These are phyloP conservation scores for Chaetoscypha palmicola DNA, from an alignment of 2,329 filamentous ascomycete species.

Conservation along the genomic window DNA sequence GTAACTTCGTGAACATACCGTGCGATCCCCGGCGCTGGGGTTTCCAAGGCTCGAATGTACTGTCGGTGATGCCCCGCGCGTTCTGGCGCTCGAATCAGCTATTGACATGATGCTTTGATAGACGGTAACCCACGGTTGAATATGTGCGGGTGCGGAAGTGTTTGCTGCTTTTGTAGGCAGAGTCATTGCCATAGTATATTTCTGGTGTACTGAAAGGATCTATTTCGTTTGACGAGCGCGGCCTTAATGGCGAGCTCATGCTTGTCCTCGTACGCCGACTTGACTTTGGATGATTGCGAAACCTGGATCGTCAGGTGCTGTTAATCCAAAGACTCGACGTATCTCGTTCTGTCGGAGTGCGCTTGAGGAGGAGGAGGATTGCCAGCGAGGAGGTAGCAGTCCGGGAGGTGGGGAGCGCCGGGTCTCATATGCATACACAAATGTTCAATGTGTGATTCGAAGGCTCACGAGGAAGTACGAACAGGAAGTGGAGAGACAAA, in stretches of 20 bases:
- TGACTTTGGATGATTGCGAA: no score
- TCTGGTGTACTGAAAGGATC: constrained; percentile 28
- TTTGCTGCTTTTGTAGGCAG: constrained; percentile 21
- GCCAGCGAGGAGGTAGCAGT: no score
- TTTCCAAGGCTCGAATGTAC: constrained; percentile 18
- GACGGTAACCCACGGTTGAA: constrained; percentile 23
- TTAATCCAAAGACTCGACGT: no score
- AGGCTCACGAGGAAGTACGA: no score
- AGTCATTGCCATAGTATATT: constrained; percentile 28
- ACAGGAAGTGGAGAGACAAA: no score
- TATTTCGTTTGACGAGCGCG: constrained; percentile 23
- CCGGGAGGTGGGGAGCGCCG: no score
- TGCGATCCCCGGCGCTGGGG: constrained; percentile 29
- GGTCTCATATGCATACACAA: no score
- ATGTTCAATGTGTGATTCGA: no score
- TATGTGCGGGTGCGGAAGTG: constrained; percentile 28
- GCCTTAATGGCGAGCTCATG: constrained; percentile 21
- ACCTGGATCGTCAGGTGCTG: no score
- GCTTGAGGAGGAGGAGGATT: no score
- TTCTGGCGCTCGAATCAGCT: constrained; percentile 19
- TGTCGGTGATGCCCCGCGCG: constrained; percentile 15
- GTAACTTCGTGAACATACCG: constrained; percentile 19
- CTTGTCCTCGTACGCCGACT: no score
- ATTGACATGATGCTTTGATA: neutral
- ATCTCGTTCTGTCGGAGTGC: no score